These are phyloP conservation scores for Meyerozyma elateridarum DNA, from an alignment of 1,139 yeast genomes.

Conservation along the genomic window DNA sequence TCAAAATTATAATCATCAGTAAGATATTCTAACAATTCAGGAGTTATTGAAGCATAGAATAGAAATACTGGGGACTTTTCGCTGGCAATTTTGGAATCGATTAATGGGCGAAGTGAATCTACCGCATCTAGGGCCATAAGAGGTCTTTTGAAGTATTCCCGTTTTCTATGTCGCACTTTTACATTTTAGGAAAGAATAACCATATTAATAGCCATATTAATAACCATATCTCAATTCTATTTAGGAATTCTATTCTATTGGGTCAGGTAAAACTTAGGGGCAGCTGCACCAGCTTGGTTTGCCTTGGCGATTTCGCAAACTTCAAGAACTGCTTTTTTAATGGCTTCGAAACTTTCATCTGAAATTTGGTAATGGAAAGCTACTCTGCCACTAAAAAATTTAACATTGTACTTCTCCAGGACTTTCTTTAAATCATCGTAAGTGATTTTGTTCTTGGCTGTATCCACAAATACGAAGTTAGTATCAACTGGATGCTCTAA, in stretches of 20 bases:
- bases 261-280: conserved; percentile 8
- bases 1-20: conserved; percentile 36
- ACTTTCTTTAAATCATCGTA: conserved; percentile 9
- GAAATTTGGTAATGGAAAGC: conserved; percentile 39
- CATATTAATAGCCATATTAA: too few species aligned
- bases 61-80: conserved; percentile 8
- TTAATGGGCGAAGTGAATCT: conserved; percentile 3
- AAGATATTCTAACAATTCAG: conserved; percentile 15
- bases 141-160: neutral
- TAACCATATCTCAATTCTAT: conserved; percentile 4
- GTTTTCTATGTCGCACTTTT: neutral
- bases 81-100: conserved; percentile 5
- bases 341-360: conserved; percentile 25
- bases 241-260: conserved; percentile 4
- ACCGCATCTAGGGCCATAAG: conserved; percentile 2
- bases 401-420: conserved; percentile 22
- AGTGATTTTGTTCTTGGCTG: conserved; percentile 23
- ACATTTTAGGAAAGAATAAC: neutral
- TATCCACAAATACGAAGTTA: conserved; percentile 40
- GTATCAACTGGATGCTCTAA: conserved; percentile 39
- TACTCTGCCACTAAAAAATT: conserved; percentile 27
- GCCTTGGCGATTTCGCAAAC: conserved; percentile 25
- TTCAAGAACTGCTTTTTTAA: conserved; percentile 27
- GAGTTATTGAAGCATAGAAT: conserved; percentile 17
- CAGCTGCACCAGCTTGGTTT: conserved; percentile 20